phyloP scores from a whole-genome alignment of 306 rosid species.

The Fagus crenata region DNA sequence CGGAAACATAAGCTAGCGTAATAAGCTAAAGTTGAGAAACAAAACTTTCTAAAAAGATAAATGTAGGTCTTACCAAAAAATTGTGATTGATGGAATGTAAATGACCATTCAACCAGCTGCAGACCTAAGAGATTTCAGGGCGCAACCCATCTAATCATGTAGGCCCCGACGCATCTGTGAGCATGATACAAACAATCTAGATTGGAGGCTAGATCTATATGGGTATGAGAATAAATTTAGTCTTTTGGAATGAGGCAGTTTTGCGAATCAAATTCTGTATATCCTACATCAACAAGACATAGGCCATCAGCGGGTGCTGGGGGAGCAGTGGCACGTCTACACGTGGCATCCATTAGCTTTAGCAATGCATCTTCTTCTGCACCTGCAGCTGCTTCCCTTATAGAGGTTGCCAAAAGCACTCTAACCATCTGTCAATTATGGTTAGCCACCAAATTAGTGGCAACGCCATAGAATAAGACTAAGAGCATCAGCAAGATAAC shows the following conservation, averaged over 20 bases:
- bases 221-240: constrained; percentile 17
- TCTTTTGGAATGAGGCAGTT: constrained; percentile 54
- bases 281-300: constrained; percentile 87
- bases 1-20: no score
- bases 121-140: neutral
- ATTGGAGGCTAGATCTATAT: neutral
- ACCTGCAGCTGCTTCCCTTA: constrained; percentile 94
- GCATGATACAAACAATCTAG: constrained; percentile 3
- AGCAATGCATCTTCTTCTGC: constrained; percentile 79
- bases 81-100: neutral
- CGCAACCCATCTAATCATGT: no score
- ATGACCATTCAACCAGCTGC: neutral
- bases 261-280: constrained; percentile 53
- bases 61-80: no score
- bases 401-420: constrained; percentile 87
- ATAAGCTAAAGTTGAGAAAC: neutral
- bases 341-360: constrained; percentile 77
- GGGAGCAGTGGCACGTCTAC: constrained; percentile 95
- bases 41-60: neutral
- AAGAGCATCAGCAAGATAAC: neutral
- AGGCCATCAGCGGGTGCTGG: constrained; percentile 95
- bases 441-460: constrained; percentile 19
- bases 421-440: constrained; percentile 72
- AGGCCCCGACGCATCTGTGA: no score
- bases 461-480: neutral